Percentiles rank a stretch among this genome's conserved stretches.
Evolutionary conservation across 2,329 filamentous ascomycete species (phyloP).

Genomic region (Drechslerella coelobrocha): DNA sequence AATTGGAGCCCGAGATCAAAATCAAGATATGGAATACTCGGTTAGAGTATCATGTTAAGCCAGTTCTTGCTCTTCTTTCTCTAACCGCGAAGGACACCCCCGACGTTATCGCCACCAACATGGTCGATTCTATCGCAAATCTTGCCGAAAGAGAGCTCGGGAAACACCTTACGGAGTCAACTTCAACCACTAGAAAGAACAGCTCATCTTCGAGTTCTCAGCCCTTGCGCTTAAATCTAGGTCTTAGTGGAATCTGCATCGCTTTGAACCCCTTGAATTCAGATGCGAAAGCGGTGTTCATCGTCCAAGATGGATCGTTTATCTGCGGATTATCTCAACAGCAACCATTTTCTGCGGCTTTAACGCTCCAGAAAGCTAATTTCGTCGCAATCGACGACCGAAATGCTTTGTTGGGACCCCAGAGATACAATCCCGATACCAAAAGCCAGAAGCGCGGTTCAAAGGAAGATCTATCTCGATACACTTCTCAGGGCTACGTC

Average conservation of each 20-base stretch:
- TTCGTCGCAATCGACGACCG: conserved; percentile 82
- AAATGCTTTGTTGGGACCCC: conserved; percentile 59
- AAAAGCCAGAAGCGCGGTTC: conserved; percentile 53
- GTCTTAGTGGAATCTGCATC: conserved; percentile 79
- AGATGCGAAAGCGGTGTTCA: conserved; percentile 76
- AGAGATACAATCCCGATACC: conserved; percentile 16
- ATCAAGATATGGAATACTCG: conserved; percentile 83
- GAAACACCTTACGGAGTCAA: conserved; percentile 20
- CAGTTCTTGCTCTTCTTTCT: conserved; percentile 78
- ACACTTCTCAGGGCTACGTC: conserved; percentile 75
- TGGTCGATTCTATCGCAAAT: conserved; percentile 81
- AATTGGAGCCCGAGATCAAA: conserved; percentile 89
- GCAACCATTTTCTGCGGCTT: conserved; percentile 68
- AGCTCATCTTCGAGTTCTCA: conserved; percentile 59
- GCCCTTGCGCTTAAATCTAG: conserved; percentile 73
- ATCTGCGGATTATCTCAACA: conserved; percentile 71
- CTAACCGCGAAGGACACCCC: conserved; percentile 71
- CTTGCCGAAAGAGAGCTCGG: conserved; percentile 65
- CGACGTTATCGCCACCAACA: conserved; percentile 75
- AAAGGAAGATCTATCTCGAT: conserved; percentile 61
- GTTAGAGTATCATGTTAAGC: conserved; percentile 87
- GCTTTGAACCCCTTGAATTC: conserved; percentile 82
- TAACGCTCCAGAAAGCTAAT: conserved; percentile 79
- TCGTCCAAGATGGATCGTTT: conserved; percentile 78
- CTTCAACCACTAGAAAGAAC: conserved; percentile 40